phyloP scores from a whole-genome alignment of 805 yeast species.

The Kluyveromyces starmeri region DNA sequence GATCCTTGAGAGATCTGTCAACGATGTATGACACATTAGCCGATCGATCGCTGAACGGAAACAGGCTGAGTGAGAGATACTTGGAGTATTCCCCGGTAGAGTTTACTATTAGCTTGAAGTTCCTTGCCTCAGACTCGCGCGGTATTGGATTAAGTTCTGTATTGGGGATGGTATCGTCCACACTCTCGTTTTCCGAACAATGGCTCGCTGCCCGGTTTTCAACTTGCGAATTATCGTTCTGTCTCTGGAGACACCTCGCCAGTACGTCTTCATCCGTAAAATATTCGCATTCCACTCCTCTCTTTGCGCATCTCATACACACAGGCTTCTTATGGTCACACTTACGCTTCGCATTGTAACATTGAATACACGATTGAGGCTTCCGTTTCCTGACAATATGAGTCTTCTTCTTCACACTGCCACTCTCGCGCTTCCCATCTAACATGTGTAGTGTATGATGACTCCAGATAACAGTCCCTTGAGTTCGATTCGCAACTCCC shows the following conservation, averaged over 20 bases:
- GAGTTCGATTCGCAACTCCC: no score
- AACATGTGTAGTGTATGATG: no score
- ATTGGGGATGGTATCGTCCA: neutral
- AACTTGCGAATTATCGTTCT: neutral
- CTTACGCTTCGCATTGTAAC: slow-evolving; percentile 1
- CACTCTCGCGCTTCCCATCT: no score
- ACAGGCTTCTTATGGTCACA: slow-evolving; percentile 3
- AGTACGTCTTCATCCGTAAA: slow-evolving; percentile 3
- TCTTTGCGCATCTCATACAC: neutral
- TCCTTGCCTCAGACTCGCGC: slow-evolving; percentile 1
- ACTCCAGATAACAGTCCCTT: no score
- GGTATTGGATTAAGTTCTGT: slow-evolving; percentile 2
- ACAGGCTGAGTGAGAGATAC: neutral
- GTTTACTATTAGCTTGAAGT: slow-evolving; percentile 3
- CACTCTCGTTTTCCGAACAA: neutral
- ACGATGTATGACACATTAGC: slow-evolving; percentile 4
- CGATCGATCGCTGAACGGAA: slow-evolving; percentile 1
- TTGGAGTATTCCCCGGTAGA: slow-evolving; percentile 4
- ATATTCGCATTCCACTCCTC: neutral
- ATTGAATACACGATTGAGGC: slow-evolving; percentile 1
- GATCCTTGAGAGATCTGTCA: slow-evolving; percentile 1
- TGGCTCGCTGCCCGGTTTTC: neutral
- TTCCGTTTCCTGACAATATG: slow-evolving; percentile 2
- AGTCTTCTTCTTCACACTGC: no score
- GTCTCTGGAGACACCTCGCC: slow-evolving; percentile 1